phyloP scores from a whole-genome alignment of 331 rosid genomes.

The Malus hybrid region DNA sequence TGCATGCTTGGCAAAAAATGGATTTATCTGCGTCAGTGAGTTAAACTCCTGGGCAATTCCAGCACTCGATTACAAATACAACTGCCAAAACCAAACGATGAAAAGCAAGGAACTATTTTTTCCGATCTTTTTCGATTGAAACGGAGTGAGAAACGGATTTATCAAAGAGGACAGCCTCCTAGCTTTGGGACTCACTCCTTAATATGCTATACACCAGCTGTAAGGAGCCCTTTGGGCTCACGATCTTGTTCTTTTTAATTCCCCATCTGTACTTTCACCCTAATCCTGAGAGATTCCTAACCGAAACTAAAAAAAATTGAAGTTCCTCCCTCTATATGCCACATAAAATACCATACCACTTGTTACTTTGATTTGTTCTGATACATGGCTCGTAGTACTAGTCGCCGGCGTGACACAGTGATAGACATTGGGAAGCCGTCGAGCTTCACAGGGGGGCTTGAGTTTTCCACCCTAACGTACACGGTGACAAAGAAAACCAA shows the following conservation, averaged over 20 bases:
- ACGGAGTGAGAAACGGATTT: constrained; percentile 20
- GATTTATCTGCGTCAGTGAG: neutral
- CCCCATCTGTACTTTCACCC: neutral
- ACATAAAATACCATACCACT: neutral
- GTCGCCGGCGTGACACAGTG: constrained; percentile 25
- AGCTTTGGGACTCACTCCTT: constrained; percentile 47
- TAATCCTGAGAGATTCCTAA: constrained; percentile 23
- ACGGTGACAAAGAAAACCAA: constrained; percentile 51
- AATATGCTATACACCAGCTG: constrained; percentile 24
- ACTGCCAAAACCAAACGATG: constrained; percentile 17
- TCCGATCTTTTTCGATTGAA: constrained; percentile 26
- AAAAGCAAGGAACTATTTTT: constrained; percentile 30
- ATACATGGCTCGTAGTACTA: constrained; percentile 32
- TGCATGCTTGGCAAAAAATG: neutral
- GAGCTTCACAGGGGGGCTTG: constrained; percentile 63
- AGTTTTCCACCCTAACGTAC: constrained; percentile 53
- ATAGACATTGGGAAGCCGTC: constrained; percentile 41
- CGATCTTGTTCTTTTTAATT: constrained; percentile 17
- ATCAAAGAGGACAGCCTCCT: constrained; percentile 27
- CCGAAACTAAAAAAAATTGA: neutral
- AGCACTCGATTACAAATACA: neutral
- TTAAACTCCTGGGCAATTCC: neutral
- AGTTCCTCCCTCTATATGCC: neutral
- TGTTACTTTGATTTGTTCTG: neutral
- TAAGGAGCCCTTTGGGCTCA: neutral